Evolutionary conservation across 371 early-diverging fungal genomes (phyloP).

Genomic region (Ordospora colligata): DNA sequence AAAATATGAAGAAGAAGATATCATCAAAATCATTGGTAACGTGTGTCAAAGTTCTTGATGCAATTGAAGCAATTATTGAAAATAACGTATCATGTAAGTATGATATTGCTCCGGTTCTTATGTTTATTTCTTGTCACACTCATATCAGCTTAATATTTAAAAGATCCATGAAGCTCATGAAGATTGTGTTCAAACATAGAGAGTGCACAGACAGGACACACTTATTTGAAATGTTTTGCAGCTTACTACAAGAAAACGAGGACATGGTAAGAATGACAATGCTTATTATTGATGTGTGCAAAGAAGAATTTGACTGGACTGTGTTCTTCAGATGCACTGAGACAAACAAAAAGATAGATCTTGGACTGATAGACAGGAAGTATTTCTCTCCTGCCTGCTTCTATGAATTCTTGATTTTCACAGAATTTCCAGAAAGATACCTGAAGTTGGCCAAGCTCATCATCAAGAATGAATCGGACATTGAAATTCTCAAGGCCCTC

Average conservation of each 20-base stretch:
- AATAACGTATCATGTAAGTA: background rate
- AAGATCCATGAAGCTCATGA: background rate
- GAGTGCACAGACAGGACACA: background rate
- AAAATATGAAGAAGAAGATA: background rate
- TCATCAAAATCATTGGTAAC: background rate
- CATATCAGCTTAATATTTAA: background rate
- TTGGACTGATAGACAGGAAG: background rate
- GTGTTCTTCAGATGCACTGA: background rate
- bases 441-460: background rate
- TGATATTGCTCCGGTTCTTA: background rate
- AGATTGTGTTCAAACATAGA: background rate
- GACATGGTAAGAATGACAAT: background rate
- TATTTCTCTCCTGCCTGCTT: background rate
- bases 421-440: background rate
- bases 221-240: constrained; percentile 1
- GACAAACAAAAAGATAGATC: background rate
- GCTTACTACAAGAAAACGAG: background rate
- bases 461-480: background rate
- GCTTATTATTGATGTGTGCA: background rate
- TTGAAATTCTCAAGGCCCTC: background rate
- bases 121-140: background rate
- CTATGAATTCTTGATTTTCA: background rate
- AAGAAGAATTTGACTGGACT: background rate
- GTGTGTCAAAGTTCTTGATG: background rate
- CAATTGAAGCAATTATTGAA: background rate